A percentile compares a stretch with the other conserved stretches of the same genome.
These are phyloP conservation scores for Phaeomoniella chlamydospora DNA, from an alignment of 2,329 filamentous ascomycete genomes.

Conservation along the genomic window DNA sequence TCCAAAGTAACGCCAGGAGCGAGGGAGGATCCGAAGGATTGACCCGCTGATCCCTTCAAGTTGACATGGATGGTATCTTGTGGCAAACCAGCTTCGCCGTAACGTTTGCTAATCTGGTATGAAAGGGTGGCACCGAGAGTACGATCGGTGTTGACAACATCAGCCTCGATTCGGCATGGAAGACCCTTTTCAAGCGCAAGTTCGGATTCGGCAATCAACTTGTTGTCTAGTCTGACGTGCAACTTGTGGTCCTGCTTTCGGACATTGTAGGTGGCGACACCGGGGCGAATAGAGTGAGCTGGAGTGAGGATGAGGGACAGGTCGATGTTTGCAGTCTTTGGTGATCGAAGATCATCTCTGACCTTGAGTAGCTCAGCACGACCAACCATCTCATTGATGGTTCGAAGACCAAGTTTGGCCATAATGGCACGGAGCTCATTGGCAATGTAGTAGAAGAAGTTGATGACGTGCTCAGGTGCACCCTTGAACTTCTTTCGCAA, in stretches of 20 bases:
- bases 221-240: constrained; percentile 88
- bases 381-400: constrained; percentile 95
- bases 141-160: constrained; percentile 93
- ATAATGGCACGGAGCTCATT: constrained; percentile 95
- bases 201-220: constrained; percentile 90
- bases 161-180: constrained; percentile 84
- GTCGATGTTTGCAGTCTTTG: constrained; percentile 87
- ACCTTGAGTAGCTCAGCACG: constrained; percentile 76
- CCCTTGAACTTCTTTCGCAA: constrained; percentile 87
- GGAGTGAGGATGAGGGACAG: constrained; percentile 85
- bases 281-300: constrained; percentile 86
- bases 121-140: constrained; percentile 86
- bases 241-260: constrained; percentile 94
- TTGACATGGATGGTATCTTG: constrained; percentile 92
- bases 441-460: constrained; percentile 96
- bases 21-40: constrained; percentile 90
- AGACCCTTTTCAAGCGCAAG: constrained; percentile 87
- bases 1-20: constrained; percentile 88
- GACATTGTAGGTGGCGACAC: constrained; percentile 92
- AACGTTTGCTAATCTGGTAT: constrained; percentile 88
- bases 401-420: constrained; percentile 88
- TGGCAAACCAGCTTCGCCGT: constrained; percentile 76
- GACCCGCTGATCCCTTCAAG: constrained; percentile 89
- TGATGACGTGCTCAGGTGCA: constrained; percentile 91
- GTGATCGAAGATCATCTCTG: constrained; percentile 72